A percentile compares a stretch with the other conserved stretches of the same genome.
phyloP scores from a whole-genome alignment of 441 rosid genomes.

The Pelargonium fulgidum region DNA sequence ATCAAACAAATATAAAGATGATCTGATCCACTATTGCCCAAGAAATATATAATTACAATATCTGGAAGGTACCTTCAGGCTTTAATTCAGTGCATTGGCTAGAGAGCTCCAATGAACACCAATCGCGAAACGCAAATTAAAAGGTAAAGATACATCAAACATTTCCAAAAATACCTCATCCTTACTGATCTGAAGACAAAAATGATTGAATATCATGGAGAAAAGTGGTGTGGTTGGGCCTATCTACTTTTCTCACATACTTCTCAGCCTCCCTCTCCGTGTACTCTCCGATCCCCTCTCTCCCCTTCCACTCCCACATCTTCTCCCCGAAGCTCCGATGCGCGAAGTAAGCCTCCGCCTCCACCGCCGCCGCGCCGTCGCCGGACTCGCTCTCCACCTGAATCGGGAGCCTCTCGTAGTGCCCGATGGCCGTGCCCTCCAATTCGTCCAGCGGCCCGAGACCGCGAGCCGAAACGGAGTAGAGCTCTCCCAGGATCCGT shows the following conservation, averaged over 20 bases:
- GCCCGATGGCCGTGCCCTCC: constrained; percentile 48
- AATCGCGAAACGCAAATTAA: too few relatives aligned
- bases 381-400: constrained; percentile 18
- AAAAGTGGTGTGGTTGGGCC: constrained; percentile 25
- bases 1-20: too few relatives aligned
- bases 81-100: too few relatives aligned
- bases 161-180: too few relatives aligned
- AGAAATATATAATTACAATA: too few relatives aligned
- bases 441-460: constrained; percentile 46
- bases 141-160: too few relatives aligned
- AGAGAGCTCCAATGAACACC: too few relatives aligned
- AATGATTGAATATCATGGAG: constrained; percentile 31
- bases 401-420: constrained; percentile 60
- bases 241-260: constrained; percentile 36
- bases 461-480: constrained; percentile 45
- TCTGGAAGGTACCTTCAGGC: too few relatives aligned
- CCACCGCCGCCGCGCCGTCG: constrained; percentile 24
- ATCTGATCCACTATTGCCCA: too few relatives aligned
- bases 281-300: constrained; percentile 39
- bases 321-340: constrained; percentile 46
- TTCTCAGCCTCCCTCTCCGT: constrained; percentile 21
- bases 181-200: constrained; percentile 12
- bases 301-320: constrained; percentile 49
- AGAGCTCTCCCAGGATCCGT: constrained; percentile 54
- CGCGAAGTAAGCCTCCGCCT: constrained; percentile 57